Percentiles rank a stretch among this genome's conserved stretches.
phyloP scores from a whole-genome alignment of 148 eudicot genomes.

The Nepenthes mirabilis region DNA sequence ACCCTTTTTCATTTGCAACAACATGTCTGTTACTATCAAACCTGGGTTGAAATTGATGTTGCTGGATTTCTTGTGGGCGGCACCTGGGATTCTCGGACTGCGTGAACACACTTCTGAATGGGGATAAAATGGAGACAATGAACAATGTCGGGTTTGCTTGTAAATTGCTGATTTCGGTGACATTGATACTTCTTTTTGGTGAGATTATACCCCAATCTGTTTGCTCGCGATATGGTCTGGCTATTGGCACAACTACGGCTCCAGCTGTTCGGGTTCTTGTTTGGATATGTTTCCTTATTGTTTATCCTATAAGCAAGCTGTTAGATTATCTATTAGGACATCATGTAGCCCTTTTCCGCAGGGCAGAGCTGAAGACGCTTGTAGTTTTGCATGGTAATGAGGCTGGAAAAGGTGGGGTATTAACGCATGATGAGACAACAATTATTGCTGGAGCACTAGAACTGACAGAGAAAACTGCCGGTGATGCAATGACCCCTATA shows the following conservation, averaged over 20 bases:
- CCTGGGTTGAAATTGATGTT: no score
- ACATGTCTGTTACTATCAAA: no score
- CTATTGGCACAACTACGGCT: slow-evolving; percentile 81
- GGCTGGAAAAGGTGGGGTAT: slow-evolving; percentile 95
- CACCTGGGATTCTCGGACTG: no score
- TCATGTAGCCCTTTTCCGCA: slow-evolving; percentile 37
- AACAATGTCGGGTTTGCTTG: no score
- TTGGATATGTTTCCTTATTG: slow-evolving; percentile 88
- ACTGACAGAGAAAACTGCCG: slow-evolving; percentile 63
- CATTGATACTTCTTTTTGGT: slow-evolving; percentile 79
- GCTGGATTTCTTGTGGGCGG: no score
- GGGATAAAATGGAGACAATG: no score
- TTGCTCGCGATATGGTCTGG: slow-evolving; percentile 88
- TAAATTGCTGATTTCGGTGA: slow-evolving; percentile 80
- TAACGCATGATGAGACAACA: slow-evolving; percentile 92
- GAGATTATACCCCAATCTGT: slow-evolving; percentile 96
- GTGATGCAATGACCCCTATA: slow-evolving; percentile 87
- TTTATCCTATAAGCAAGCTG: slow-evolving; percentile 93
- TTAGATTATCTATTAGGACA: slow-evolving; percentile 45
- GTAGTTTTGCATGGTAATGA: slow-evolving; percentile 46
- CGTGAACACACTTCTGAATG: no score
- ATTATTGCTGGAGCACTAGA: slow-evolving; percentile 92
- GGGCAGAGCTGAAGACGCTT: slow-evolving; percentile 55
- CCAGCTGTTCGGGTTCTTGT: slow-evolving; percentile 90
- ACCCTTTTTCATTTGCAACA: no score